Conservation (phyloP, 2,329 filamentous ascomycete species). For the Botrytis sinoallii region DNA sequence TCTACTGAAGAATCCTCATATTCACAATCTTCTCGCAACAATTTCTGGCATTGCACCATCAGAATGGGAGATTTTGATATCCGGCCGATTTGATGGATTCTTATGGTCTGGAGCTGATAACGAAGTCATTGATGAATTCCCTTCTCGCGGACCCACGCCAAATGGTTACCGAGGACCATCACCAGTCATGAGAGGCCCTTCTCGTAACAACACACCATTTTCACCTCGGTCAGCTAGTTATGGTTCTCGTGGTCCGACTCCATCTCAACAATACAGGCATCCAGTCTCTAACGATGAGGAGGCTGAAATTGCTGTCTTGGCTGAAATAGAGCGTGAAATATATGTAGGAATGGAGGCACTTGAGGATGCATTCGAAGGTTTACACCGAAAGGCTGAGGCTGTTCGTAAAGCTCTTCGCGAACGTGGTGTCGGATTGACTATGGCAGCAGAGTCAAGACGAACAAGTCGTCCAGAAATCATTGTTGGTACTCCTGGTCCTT, state of each 20-base stretch:
- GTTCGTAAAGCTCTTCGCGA: conserved; percentile 78
- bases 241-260: conserved; percentile 54
- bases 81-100: conserved; percentile 92
- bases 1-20: conserved; percentile 74
- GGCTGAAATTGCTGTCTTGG: conserved; percentile 83
- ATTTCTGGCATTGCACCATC: conserved; percentile 82
- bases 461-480: conserved; percentile 36
- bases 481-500: conserved; percentile 43
- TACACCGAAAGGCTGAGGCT: conserved; percentile 81
- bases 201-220: conserved; percentile 36
- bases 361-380: conserved; percentile 87
- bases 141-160: conserved; percentile 55
- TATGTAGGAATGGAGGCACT: conserved; percentile 91
- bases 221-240: conserved; percentile 35
- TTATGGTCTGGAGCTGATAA: conserved; percentile 84
- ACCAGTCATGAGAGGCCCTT: conserved; percentile 28
- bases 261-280: conserved; percentile 50
- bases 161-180: conserved; percentile 41
- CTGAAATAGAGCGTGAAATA: conserved; percentile 90
- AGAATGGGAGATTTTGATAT: conserved; percentile 96
- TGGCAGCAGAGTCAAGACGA: conserved; percentile 35
- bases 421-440: conserved; percentile 69
- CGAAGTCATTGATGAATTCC: conserved; percentile 44
- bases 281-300: conserved; percentile 89
- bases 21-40: conserved; percentile 84